Evolutionary conservation across 768 basidiomycete species (phyloP).

Genomic region (Infundibulicybe gibba): DNA sequence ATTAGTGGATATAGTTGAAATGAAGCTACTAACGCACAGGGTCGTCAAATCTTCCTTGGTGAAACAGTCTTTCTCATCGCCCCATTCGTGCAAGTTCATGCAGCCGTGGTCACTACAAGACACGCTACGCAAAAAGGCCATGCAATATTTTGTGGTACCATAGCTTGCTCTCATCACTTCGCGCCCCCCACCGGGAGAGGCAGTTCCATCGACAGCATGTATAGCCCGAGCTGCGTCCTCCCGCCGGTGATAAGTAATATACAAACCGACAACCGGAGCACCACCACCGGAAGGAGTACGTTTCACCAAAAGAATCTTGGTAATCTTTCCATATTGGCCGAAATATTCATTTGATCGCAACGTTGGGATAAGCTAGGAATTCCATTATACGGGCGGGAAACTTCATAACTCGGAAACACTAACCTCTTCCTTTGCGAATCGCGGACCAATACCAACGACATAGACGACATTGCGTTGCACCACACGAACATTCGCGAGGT

Average conservation of each 20-base stretch:
- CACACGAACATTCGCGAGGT: slow-evolving; percentile 92
- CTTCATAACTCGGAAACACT: slow-evolving; percentile 17
- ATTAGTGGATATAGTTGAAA: slow-evolving; percentile 6
- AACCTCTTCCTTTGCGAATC: slow-evolving; percentile 96
- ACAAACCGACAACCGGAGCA: slow-evolving; percentile 82
- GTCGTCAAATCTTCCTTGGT: slow-evolving; percentile 96
- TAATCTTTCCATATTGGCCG: slow-evolving; percentile 97
- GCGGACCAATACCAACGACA: slow-evolving; percentile 90
- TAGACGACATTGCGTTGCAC: slow-evolving; percentile 96
- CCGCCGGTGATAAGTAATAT: slow-evolving; percentile 92
- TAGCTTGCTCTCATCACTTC: slow-evolving; percentile 91
- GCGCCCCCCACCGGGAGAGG: slow-evolving; percentile 85
- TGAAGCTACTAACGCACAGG: slow-evolving; percentile 45
- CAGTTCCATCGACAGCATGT: slow-evolving; percentile 86
- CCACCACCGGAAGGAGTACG: slow-evolving; percentile 73
- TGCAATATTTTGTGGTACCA: slow-evolving; percentile 98
- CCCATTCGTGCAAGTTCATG: slow-evolving; percentile 97
- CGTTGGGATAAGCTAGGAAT: slow-evolving; percentile 76
- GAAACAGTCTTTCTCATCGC: slow-evolving; percentile 96
- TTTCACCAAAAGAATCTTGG: slow-evolving; percentile 91
- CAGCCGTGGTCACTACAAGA: slow-evolving; percentile 86
- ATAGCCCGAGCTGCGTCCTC: slow-evolving; percentile 96
- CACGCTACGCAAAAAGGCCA: slow-evolving; percentile 85
- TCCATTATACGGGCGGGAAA: slow-evolving; percentile 7
- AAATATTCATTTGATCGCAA: slow-evolving; percentile 95